Evolutionary conservation across 2,329 filamentous ascomycete genomes (phyloP).

Genomic region (Scleromitrula shiraiana): DNA sequence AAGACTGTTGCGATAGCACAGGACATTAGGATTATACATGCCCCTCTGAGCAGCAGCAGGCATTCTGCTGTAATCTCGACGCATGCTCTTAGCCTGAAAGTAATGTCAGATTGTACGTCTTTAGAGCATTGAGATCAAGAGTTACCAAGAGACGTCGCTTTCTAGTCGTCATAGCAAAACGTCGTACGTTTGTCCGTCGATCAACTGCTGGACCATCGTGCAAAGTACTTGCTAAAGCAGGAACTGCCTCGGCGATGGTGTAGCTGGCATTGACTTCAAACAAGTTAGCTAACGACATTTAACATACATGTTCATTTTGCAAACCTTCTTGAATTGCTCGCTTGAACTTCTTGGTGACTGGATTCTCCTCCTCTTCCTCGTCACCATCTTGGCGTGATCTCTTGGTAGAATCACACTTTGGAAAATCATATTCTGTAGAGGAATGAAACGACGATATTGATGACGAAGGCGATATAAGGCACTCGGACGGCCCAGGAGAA

Average conservation of each 20-base stretch:
- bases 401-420: background rate
- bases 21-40: conserved; percentile 22
- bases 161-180: background rate
- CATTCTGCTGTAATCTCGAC: conserved; percentile 16
- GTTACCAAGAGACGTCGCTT: background rate
- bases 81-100: conserved; percentile 13
- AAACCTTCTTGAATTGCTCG: background rate
- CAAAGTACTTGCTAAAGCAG: background rate
- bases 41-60: conserved; percentile 21
- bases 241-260: background rate
- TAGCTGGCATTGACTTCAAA: background rate
- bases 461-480: background rate
- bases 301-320: too few species aligned
- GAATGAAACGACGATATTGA: too few species aligned
- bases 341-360: background rate
- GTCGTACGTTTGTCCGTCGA: background rate
- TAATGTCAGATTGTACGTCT: background rate
- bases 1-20: conserved; percentile 30
- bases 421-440: background rate
- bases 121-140: background rate
- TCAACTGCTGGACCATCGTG: background rate
- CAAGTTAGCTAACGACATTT: background rate
- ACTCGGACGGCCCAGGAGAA: background rate
- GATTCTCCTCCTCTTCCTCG: background rate
- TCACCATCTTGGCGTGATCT: background rate